Evolutionary conservation across 768 basidiomycete genomes (phyloP), one percentile per base, ranked within the genome.

Genomic region (Phanerochaete carnosa): DNA sequence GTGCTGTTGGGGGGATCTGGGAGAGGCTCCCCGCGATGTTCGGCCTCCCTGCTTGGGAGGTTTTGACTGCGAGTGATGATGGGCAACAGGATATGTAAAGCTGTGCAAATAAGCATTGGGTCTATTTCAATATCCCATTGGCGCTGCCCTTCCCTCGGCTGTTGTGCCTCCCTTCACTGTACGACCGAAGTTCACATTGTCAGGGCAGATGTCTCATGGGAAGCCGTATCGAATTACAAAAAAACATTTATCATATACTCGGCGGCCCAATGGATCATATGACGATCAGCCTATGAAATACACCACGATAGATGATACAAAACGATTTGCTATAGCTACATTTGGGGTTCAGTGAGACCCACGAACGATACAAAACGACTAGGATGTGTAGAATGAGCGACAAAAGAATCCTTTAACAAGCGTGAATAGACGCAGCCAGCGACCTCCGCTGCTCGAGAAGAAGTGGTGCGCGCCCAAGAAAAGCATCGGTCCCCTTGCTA

Each of bases 31-130:
- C 57, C 2, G 13, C 8, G 25, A 45, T 58, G 2, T 58, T 58
- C 22, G 57, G 28, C 16, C 57, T 58, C 29, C 57, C 57, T 6
- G 57, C 25, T 8, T 58, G 57, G 57, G 45, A 49, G 23, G 45
- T 49, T 1, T n/a, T 58, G 2, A 45, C 6, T 1, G 57, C 57
- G 9, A 28, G 49, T 30, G 57, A 45, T 15, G 29, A 49, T 16
- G 35, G 3, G 28, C 29, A 55, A 8, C 25, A 55, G 15, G 33
- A 35, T 15, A 7, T 15, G 33, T 35, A 35, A 35, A 7, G n/a
- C n/a, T n/a, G n/a, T n/a, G n/a, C 33, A 8, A 26, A 30, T 35
- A 15, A 7, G 7, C 8, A 19, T 30, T 26, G 13, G 51, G 8
- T 25, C 13, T 30, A 30, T 7, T 19, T 23, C 25, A 4, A n/a